These are phyloP conservation scores for Chernovozyma sophiae-reginae DNA, from an alignment of 1,139 yeast species.

Conservation along the genomic window DNA sequence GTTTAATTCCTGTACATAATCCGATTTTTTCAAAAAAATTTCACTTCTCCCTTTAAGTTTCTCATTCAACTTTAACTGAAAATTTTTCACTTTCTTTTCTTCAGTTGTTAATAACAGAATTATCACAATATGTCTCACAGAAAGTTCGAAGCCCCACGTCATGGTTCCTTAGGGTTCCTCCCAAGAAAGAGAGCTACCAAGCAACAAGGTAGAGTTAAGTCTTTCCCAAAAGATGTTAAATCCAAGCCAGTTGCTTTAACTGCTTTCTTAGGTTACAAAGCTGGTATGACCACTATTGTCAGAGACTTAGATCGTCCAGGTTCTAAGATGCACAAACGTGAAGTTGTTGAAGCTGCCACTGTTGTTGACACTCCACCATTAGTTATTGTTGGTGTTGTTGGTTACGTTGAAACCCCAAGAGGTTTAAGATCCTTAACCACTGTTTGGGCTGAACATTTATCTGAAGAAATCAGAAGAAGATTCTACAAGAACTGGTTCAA, in stretches of 20 bases:
- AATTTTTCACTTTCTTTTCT: constrained; percentile 15
- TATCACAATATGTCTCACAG: constrained; percentile 84
- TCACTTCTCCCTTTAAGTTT: background rate
- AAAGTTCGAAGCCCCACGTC: constrained; percentile 99
- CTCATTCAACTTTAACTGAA: constrained; percentile 3
- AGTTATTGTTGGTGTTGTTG: constrained; percentile 99
- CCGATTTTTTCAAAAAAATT: too few species aligned
- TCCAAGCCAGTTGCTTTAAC: constrained; percentile 98
- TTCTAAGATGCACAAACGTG: constrained; percentile 99
- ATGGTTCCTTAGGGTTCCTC: constrained; percentile 99
- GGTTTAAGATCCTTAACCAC: constrained; percentile 99
- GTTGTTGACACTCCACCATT: constrained; percentile 99
- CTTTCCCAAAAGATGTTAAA: constrained; percentile 99
- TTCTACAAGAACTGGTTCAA: constrained; percentile 99
- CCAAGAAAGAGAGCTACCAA: constrained; percentile 99
- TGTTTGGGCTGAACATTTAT: constrained; percentile 99
- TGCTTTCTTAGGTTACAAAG: constrained; percentile 99
- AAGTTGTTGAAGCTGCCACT: constrained; percentile 98
- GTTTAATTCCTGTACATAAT: too few species aligned
- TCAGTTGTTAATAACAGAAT: constrained; percentile 24
- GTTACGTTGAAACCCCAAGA: constrained; percentile 99
- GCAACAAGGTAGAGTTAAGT: constrained; percentile 98
- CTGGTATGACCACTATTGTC: constrained; percentile 99
- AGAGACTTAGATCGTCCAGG: constrained; percentile 99
- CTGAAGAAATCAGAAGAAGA: constrained; percentile 99